Conservation (phyloP, 2,329 filamentous ascomycete species). For the Cephalotrichum gorgonifer region DNA sequence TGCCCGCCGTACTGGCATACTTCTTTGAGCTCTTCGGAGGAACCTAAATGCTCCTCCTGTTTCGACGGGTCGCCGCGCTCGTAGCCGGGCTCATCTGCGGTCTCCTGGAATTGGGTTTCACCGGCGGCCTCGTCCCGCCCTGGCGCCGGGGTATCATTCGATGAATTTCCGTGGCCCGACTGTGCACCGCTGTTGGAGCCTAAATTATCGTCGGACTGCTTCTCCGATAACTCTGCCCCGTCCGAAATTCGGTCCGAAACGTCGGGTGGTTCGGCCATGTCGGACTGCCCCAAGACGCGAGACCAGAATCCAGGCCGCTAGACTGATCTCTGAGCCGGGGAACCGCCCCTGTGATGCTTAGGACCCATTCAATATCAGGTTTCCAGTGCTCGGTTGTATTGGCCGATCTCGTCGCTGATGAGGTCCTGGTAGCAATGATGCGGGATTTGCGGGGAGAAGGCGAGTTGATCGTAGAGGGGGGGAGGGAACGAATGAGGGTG, state of each 20-base stretch:
- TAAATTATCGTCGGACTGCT: background rate
- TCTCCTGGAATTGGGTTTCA: background rate
- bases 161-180: too few relatives aligned
- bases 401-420: too few relatives aligned
- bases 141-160: background rate
- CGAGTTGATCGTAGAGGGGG: too few relatives aligned
- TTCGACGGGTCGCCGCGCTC: too few relatives aligned
- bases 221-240: background rate
- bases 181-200: background rate
- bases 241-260: background rate
- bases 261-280: background rate
- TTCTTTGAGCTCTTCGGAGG: background rate
- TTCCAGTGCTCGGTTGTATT: too few relatives aligned
- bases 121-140: background rate
- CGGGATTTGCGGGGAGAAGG: too few relatives aligned
- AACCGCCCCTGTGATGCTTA: too few relatives aligned
- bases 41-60: background rate
- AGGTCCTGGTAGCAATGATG: too few relatives aligned
- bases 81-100: too few relatives aligned
- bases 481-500: too few relatives aligned
- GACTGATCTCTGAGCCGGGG: too few relatives aligned
- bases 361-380: too few relatives aligned
- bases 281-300: background rate
- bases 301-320: background rate
- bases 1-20: background rate